These are phyloP conservation scores for Heterobasidion occidentale DNA, from an alignment of 1,284 basidiomycete species.

Conservation along the genomic window DNA sequence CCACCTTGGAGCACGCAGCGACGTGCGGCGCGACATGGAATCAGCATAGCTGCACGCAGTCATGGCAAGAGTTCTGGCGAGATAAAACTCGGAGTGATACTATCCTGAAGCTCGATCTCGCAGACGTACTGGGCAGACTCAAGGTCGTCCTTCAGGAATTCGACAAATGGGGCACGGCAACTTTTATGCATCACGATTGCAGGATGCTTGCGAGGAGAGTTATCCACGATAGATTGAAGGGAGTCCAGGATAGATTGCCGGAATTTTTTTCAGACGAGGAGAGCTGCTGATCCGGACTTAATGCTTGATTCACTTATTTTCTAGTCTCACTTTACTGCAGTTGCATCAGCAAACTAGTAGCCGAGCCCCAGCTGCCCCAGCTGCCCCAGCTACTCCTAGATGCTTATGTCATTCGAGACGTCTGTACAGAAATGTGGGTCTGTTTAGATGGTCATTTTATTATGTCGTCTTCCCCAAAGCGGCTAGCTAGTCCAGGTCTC, in stretches of 20 bases:
- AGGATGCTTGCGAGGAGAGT: constrained; percentile 43
- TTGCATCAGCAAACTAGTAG: too few species aligned
- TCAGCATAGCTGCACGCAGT: constrained; percentile 56
- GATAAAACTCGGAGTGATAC: constrained; percentile 54
- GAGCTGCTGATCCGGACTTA: not conserved
- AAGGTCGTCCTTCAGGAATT: constrained; percentile 52
- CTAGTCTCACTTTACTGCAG: not conserved
- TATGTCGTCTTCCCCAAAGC: too few species aligned
- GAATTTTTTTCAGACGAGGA: constrained; percentile 42
- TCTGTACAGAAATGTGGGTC: too few species aligned
- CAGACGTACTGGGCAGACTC: constrained; percentile 57
- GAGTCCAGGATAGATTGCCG: constrained; percentile 45
- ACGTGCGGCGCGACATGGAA: constrained; percentile 61
- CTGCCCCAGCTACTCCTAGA: too few species aligned
- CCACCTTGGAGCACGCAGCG: constrained; percentile 50
- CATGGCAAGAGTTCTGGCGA: constrained; percentile 63
- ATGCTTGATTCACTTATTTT: too few species aligned
- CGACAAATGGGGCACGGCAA: constrained; percentile 57
- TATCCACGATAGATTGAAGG: constrained; percentile 44
- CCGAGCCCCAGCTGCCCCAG: too few species aligned
- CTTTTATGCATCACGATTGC: constrained; percentile 70
- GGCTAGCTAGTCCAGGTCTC: too few species aligned
- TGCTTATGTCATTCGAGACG: too few species aligned
- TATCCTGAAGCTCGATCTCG: constrained; percentile 45
- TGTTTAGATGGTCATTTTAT: too few species aligned